A percentile compares a stretch with the other conserved stretches of the same genome.
Evolutionary conservation across 176 grass and related monocot species (phyloP).

Genomic region (Oryza coarctata): DNA sequence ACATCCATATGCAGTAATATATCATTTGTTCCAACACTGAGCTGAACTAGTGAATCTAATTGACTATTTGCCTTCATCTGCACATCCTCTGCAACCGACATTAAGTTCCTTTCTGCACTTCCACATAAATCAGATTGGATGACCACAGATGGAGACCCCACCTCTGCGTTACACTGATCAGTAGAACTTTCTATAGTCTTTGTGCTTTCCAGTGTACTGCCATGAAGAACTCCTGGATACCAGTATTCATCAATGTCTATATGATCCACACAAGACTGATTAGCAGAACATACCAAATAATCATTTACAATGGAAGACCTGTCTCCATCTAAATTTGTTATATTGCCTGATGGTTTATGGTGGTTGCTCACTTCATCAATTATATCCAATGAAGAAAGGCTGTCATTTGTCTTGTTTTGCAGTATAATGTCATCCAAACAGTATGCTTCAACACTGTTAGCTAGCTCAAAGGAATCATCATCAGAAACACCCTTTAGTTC

Average conservation of each 20-base stretch:
- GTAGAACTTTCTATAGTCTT: conserved; percentile 20
- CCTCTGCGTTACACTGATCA: conserved; percentile 11
- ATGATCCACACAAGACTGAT: conserved; percentile 26
- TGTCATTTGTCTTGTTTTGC: conserved; percentile 24
- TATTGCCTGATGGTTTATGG: conserved; percentile 14
- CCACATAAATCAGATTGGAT: conserved; percentile 39
- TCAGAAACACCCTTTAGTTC: conserved; percentile 33
- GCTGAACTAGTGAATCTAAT: conserved; percentile 35
- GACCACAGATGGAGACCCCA: not conserved
- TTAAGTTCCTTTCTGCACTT: conserved; percentile 22
- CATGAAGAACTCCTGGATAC: conserved; percentile 27
- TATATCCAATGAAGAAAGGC: conserved; percentile 26
- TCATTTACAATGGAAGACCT: conserved; percentile 31
- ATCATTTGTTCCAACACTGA: conserved; percentile 32
- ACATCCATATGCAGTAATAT: conserved; percentile 22
- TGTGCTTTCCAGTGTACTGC: conserved; percentile 9
- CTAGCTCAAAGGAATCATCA: conserved; percentile 14
- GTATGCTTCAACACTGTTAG: conserved; percentile 15
- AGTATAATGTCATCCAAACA: conserved; percentile 22
- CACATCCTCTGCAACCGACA: conserved; percentile 36
- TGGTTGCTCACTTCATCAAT: conserved; percentile 23
- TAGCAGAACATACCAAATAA: conserved; percentile 28
- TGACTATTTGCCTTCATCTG: conserved; percentile 33
- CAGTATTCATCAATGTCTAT: conserved; percentile 14
- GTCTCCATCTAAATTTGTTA: conserved; percentile 24